Evolutionary conservation across 352 stramenopile species (phyloP).

Genomic region (Plasmopara muralis): DNA sequence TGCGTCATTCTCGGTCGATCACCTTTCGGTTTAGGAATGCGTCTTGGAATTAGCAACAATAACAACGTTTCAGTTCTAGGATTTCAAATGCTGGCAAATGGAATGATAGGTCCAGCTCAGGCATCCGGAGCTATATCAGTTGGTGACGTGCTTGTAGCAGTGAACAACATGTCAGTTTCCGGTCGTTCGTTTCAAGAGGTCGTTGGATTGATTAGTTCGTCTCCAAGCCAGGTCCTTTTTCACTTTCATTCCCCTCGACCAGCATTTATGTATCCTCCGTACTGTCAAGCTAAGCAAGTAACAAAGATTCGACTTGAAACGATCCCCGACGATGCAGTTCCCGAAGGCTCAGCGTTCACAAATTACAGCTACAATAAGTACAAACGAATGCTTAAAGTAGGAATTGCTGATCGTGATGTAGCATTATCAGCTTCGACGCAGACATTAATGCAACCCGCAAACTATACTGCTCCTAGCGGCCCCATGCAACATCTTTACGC

Average conservation of each 20-base stretch:
- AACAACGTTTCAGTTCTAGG: constrained; percentile 66
- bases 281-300: constrained; percentile 59
- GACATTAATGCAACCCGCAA: constrained; percentile 38
- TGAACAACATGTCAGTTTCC: constrained; percentile 64
- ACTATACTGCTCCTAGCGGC: constrained; percentile 68
- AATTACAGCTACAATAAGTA: constrained; percentile 67
- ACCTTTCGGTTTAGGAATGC: constrained; percentile 74
- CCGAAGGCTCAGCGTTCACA: constrained; percentile 44
- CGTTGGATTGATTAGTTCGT: constrained; percentile 61
- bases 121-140: constrained; percentile 62
- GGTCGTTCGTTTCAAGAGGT: constrained; percentile 67
- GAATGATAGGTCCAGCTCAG: constrained; percentile 69
- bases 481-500: constrained; percentile 86
- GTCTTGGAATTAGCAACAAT: constrained; percentile 59
- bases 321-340: constrained; percentile 27
- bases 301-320: constrained; percentile 37
- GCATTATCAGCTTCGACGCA: constrained; percentile 25
- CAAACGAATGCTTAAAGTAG: constrained; percentile 59
- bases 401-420: constrained; percentile 27
- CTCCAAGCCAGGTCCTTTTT: constrained; percentile 61
- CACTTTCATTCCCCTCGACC: constrained; percentile 73
- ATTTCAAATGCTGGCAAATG: constrained; percentile 68
- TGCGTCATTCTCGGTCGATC: constrained; percentile 58
- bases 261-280: constrained; percentile 57
- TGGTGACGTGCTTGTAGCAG: constrained; percentile 67